phyloP scores from a whole-genome alignment of 148 eudicot species.

The Limonium bicolor region DNA sequence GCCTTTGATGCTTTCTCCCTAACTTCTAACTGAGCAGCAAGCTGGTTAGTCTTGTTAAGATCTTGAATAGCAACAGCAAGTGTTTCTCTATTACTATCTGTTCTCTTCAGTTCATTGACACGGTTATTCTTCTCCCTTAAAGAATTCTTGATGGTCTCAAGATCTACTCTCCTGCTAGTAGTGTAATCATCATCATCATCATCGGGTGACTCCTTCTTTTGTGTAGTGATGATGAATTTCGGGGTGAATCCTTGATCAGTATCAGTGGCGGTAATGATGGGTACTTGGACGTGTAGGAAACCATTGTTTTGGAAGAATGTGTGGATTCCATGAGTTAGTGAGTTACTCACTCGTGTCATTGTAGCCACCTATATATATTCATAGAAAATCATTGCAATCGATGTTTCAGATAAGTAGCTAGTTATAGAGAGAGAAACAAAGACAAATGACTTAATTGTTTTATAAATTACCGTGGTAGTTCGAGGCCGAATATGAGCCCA shows the following conservation, averaged over 20 bases:
- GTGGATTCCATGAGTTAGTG: slow-evolving; percentile 43
- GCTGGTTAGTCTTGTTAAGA: slow-evolving; percentile 45
- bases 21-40: slow-evolving; percentile 38
- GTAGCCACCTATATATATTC: slow-evolving; percentile 51
- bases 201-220: slow-evolving; percentile 4
- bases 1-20: slow-evolving; percentile 23
- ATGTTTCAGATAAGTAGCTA: not conserved
- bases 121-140: slow-evolving; percentile 39
- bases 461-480: slow-evolving; percentile 56
- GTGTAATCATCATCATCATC: slow-evolving; percentile 5
- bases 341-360: slow-evolving; percentile 49
- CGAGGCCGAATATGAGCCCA: slow-evolving; percentile 75
- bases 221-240: slow-evolving; percentile 41
- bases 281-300: slow-evolving; percentile 72
- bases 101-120: slow-evolving; percentile 63
- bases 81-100: slow-evolving; percentile 63
- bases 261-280: slow-evolving; percentile 58
- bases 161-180: slow-evolving; percentile 23
- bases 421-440: not conserved
- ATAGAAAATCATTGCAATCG: not conserved
- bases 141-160: slow-evolving; percentile 45
- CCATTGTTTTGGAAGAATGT: slow-evolving; percentile 57
- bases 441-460: no score
- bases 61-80: slow-evolving; percentile 55
- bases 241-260: slow-evolving; percentile 41